Percentiles rank a stretch among this genome's conserved stretches.
Evolutionary conservation across 2,329 filamentous ascomycete genomes (phyloP).

Genomic region (Cadophora gregata): DNA sequence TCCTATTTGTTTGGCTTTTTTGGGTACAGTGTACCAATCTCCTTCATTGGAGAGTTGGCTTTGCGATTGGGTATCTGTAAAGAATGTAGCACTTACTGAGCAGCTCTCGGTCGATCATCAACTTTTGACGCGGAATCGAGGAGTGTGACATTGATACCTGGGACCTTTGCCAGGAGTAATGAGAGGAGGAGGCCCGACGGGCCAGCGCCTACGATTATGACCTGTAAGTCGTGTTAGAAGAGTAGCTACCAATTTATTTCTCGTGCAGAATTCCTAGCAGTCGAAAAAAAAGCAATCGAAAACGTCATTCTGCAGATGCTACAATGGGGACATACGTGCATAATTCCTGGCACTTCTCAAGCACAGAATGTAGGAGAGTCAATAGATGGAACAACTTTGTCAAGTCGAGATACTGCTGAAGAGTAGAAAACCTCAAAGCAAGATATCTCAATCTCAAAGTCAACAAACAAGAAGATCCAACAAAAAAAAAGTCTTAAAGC

Average conservation of each 20-base stretch:
- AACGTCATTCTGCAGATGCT: too few relatives aligned
- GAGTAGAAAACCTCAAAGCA: too few relatives aligned
- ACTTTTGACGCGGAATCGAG: conserved; percentile 61
- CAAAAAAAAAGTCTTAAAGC: not conserved
- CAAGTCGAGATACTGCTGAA: too few relatives aligned
- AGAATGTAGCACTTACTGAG: conserved; percentile 47
- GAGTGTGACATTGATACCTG: conserved; percentile 56
- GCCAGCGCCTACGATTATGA: conserved; percentile 56
- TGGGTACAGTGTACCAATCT: too few relatives aligned
- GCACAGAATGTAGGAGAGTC: too few relatives aligned
- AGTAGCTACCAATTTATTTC: too few relatives aligned
- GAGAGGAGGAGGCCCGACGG: conserved; percentile 56
- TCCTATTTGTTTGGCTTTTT: not conserved
- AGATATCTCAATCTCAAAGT: not conserved
- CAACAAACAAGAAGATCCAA: not conserved
- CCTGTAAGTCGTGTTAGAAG: conserved; percentile 33
- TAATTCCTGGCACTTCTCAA: not conserved
- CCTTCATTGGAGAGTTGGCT: not conserved
- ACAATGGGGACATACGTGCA: conserved; percentile 16
- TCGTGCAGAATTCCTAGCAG: too few relatives aligned
- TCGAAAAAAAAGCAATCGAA: too few relatives aligned
- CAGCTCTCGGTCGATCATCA: conserved; percentile 65
- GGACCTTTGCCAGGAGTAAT: conserved; percentile 56
- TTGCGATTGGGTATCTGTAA: too few relatives aligned
- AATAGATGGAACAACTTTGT: too few relatives aligned